Evolutionary conservation across 331 rosid genomes (phyloP).

Genomic region (Stylosanthes scabra): DNA sequence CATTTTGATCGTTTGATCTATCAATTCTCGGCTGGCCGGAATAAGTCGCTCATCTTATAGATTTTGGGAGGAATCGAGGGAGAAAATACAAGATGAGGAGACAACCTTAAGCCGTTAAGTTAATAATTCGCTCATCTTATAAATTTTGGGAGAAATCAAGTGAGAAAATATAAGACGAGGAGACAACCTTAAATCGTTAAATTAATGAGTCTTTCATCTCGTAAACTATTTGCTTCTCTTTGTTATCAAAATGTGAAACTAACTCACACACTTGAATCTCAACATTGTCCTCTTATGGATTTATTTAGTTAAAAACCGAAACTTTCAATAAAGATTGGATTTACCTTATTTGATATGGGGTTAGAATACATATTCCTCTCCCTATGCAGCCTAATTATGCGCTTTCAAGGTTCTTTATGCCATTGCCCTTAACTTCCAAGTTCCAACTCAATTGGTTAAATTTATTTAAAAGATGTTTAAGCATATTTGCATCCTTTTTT

Average conservation of each 20-base stretch:
- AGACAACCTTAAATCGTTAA: too few relatives aligned
- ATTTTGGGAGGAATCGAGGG: too few relatives aligned
- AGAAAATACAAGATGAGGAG: too few relatives aligned
- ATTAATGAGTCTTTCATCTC: too few relatives aligned
- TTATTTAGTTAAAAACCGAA: neutral
- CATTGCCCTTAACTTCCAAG: constrained; percentile 14
- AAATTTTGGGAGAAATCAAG: too few relatives aligned
- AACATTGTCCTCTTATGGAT: neutral
- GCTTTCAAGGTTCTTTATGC: constrained; percentile 22
- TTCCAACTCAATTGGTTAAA: neutral
- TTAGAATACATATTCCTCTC: constrained; percentile 11
- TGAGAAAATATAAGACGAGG: too few relatives aligned
- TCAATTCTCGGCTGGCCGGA: neutral
- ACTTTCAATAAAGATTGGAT: constrained; percentile 11
- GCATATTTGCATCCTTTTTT: neutral
- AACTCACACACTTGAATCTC: too few relatives aligned
- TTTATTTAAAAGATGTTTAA: constrained; percentile 1
- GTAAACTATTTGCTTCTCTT: too few relatives aligned
- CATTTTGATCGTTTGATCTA: neutral
- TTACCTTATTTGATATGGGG: constrained; percentile 10
- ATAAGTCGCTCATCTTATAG: too few relatives aligned
- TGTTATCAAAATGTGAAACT: too few relatives aligned
- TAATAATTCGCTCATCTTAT: too few relatives aligned
- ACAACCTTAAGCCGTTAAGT: too few relatives aligned
- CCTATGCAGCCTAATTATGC: constrained; percentile 4